Base-by-base conservation (phyloP, 1,139 yeast species). In the Lodderomyces pseudojiufengensis region DNA sequence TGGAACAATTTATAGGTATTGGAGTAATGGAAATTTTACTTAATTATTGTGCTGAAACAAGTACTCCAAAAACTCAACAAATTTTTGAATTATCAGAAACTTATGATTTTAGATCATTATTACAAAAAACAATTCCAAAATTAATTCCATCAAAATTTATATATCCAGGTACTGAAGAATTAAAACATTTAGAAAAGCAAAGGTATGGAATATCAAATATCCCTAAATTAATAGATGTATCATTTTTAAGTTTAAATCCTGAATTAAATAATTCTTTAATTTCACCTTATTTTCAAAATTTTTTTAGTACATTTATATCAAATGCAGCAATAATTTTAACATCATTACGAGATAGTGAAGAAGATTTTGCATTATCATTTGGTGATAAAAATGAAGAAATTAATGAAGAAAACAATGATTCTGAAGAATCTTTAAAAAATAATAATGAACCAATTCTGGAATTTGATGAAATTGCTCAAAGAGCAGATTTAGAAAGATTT, bases 401-500 rank as follows among this genome's bases (percentile, higher is more conserved):
- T 27, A 46, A 43, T 9, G 42, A 41, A 29, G 42, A 45, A 13
- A 40, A 36, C 10, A 28, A 32, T 7, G 33, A 31, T 9, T 39
- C 39, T 12, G 27, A 36, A n/a, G n/a, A n/a, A n/a, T n/a, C n/a
- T n/a, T 25, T 27, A 38, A 14, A 38, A 33, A 7, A 27, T 31
- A 18, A 32, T 41, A n/a, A 50, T 41, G 15, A 42, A 42, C 45
- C 46, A n/a, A 50, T 52, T 9, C 36, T 70, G 29, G 65, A 72
- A 47, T 57, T 70, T 39, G 83, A 76, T 44, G 78, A 71, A 40
- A 65, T 82, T 24, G 73, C 85, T 2, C 77, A 81, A 13, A 80
- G 84, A 43, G 84, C 92, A 1, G 97, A 92, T 47, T 65, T 92
- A 36, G 98, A 92, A 55, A 70, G 96, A 43, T 86, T 92, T 50